phyloP scores from a whole-genome alignment of 1,139 yeast genomes.

The Kodamaea sp. region DNA sequence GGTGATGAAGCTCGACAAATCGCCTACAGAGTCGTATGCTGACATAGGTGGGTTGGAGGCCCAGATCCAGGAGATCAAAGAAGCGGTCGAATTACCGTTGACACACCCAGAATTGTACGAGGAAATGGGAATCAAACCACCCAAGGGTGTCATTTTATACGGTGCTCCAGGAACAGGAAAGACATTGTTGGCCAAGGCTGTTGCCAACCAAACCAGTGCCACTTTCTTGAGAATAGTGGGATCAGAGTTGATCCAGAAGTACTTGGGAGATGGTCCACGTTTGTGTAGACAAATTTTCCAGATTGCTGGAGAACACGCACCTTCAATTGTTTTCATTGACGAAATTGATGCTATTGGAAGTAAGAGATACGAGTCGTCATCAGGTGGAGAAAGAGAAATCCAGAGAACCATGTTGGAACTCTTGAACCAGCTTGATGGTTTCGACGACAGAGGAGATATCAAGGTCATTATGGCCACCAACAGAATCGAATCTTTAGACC shows the following conservation, averaged over 20 bases:
- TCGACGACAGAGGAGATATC: slow-evolving; percentile 97
- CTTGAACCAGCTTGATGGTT: slow-evolving; percentile 95
- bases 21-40: slow-evolving; percentile 95
- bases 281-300: slow-evolving; percentile 93
- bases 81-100: slow-evolving; percentile 94
- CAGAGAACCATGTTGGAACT: slow-evolving; percentile 98
- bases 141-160: slow-evolving; percentile 96
- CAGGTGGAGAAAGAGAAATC: slow-evolving; percentile 97
- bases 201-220: slow-evolving; percentile 96
- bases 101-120: slow-evolving; percentile 98
- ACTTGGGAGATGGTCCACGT: slow-evolving; percentile 97
- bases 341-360: slow-evolving; percentile 99
- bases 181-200: slow-evolving; percentile 95
- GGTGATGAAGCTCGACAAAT: slow-evolving; percentile 95
- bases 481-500: slow-evolving; percentile 92
- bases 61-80: slow-evolving; percentile 97
- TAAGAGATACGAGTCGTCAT: slow-evolving; percentile 91
- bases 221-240: slow-evolving; percentile 96
- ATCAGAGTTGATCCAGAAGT: slow-evolving; percentile 94
- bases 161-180: slow-evolving; percentile 99
- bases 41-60: slow-evolving; percentile 97
- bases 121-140: slow-evolving; percentile 99
- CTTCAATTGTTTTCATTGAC: slow-evolving; percentile 96
- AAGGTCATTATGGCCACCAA: slow-evolving; percentile 99
- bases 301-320: slow-evolving; percentile 96